Conservation (phyloP, 768 basidiomycete genomes). For the Hemileccinum impolitum region DNA sequence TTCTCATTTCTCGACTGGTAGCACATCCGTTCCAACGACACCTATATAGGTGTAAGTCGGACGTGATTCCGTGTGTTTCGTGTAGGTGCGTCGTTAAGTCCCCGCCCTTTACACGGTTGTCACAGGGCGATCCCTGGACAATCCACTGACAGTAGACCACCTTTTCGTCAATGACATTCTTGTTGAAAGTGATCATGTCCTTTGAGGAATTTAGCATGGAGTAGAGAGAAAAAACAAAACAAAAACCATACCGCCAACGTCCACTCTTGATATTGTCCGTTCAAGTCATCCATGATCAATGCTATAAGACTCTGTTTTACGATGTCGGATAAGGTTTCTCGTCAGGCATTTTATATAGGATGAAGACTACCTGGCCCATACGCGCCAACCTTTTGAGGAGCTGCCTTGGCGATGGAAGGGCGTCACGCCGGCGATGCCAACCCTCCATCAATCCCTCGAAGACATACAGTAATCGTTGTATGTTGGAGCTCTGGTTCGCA, state of each 20-base stretch:
- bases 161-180: neutral
- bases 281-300: neutral
- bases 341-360: slow-evolving; percentile 5
- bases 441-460: neutral
- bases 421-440: neutral
- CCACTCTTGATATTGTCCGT: neutral
- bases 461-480: neutral
- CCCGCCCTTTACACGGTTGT: neutral
- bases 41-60: neutral
- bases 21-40: slow-evolving; percentile 14
- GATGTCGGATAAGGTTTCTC: neutral
- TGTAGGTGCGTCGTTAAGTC: slow-evolving; percentile 8
- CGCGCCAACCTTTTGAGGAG: neutral
- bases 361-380: neutral
- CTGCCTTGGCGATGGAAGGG: neutral
- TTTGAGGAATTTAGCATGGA: neutral
- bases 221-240: neutral
- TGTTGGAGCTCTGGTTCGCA: neutral
- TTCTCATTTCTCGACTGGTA: neutral
- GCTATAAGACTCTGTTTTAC: neutral
- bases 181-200: slow-evolving; percentile 5
- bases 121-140: neutral
- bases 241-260: neutral
- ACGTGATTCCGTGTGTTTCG: neutral
- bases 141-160: slow-evolving; percentile 7